A percentile compares a stretch with the other conserved stretches of the same genome.
These are phyloP conservation scores for Penicillium fimorum DNA, from an alignment of 495 filamentous ascomycete genomes.

Conservation along the genomic window DNA sequence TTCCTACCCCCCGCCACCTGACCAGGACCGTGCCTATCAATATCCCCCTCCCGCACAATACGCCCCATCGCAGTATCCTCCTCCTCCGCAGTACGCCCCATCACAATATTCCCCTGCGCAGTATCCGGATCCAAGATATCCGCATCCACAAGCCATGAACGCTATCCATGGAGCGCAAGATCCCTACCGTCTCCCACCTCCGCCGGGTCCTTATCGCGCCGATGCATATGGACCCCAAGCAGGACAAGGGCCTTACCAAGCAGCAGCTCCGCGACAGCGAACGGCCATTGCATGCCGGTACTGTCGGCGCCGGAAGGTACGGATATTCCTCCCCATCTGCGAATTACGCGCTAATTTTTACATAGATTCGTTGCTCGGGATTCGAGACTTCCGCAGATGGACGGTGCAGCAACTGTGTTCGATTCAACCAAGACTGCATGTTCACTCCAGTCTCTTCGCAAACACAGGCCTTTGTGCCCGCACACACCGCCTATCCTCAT, in stretches of 20 bases:
- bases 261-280: slow-evolving; percentile 72
- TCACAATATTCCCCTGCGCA: slow-evolving; percentile 17
- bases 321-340: slow-evolving; percentile 12
- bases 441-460: slow-evolving; percentile 84
- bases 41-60: slow-evolving; percentile 40
- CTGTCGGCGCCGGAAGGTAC: slow-evolving; percentile 77
- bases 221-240: slow-evolving; percentile 47
- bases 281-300: slow-evolving; percentile 86
- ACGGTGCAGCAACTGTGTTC: slow-evolving; percentile 73
- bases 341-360: slow-evolving; percentile 2
- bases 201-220: slow-evolving; percentile 42
- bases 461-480: slow-evolving; percentile 79
- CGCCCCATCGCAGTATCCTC: slow-evolving; percentile 27
- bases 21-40: slow-evolving; percentile 39
- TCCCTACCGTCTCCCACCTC: slow-evolving; percentile 42
- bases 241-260: slow-evolving; percentile 55
- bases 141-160: slow-evolving; percentile 42
- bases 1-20: slow-evolving; percentile 29
- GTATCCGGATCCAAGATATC: slow-evolving; percentile 30
- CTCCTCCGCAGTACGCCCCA: slow-evolving; percentile 25
- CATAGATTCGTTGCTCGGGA: slow-evolving; percentile 79
- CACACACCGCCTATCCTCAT: slow-evolving; percentile 68
- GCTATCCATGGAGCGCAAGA: slow-evolving; percentile 42
- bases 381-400: slow-evolving; percentile 77
- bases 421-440: slow-evolving; percentile 82